Evolutionary conservation across 768 basidiomycete genomes (phyloP), one percentile per base, ranked within the genome.

Genomic region (Chalciporus chontae): DNA sequence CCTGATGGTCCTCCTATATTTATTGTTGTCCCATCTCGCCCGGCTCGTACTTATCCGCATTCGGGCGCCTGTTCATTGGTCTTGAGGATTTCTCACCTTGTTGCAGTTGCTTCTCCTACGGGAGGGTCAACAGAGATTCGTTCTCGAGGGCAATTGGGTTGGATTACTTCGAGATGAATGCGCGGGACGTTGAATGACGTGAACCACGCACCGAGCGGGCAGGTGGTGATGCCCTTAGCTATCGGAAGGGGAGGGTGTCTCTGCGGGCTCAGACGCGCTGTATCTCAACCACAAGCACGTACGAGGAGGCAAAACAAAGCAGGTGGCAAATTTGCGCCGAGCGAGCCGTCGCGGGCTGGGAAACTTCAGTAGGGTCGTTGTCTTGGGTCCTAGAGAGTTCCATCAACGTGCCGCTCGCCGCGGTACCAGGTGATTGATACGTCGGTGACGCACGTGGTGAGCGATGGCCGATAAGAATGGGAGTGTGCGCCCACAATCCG

Each of bases 41-140:
- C 38, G 4, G 37, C 60, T 63, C 59, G 43, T 49, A 47, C 40
- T 52, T 8, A 51, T 58, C 54, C 40, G 26, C 32, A 48, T 50
- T 53, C 34, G 58, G 47, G 54, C 54, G 39, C 24, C 32, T 38
- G 50, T 47, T 51, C 47, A 39, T 4, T 26, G 3, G 23, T 55
- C 51, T 53, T 45, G 55, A 52, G 44, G 51, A 40, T 56, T 45
- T 56, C 45, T 44, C 52, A 53, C 47, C 53, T 55, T 29, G 56
- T 58, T 69, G 70, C 69, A 73, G 65, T 77, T 77, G 69, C 52
- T 62, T 56, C 57, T 72, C 66, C 73, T 59, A 34, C 59, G 75
- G 76, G 76, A 70, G 59, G 63, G 67, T 57, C 67, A 77, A 76
- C 61, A 80, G 78, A 79, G 79, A 77, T 74, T 78, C 64, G 77